Evolutionary conservation across 2,329 filamentous ascomycete species (phyloP).

Genomic region (Didymella sp.): DNA sequence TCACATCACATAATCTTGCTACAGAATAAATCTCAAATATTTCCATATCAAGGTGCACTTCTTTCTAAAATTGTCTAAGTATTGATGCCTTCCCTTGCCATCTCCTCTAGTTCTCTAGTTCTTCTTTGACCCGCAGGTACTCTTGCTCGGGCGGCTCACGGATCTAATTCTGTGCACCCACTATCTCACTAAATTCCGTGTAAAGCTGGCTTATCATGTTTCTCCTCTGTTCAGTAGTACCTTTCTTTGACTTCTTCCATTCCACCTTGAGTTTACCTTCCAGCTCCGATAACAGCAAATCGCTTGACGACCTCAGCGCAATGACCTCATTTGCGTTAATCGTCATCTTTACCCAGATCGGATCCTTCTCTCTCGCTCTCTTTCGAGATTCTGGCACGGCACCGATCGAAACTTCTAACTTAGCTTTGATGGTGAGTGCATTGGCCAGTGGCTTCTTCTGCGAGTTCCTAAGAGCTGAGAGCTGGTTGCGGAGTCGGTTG

Average conservation of each 20-base stretch:
- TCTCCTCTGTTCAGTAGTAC: neutral
- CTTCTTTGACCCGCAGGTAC: neutral
- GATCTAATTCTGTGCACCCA: neutral
- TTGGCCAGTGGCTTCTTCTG: neutral
- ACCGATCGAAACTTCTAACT: neutral
- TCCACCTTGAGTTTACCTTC: neutral
- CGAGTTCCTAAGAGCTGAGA: neutral
- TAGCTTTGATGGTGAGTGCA: neutral
- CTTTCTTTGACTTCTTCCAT: neutral
- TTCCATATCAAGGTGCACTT: no score
- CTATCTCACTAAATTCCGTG: neutral
- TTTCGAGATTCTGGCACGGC: neutral
- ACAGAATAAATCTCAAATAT: no score
- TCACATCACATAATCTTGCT: no score
- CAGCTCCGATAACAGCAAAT: neutral
- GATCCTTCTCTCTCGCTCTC: neutral
- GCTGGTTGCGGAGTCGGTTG: neutral
- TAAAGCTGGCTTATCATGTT: neutral
- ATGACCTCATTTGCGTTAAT: neutral
- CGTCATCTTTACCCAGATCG: neutral
- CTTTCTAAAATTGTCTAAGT: no score
- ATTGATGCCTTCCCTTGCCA: no score
- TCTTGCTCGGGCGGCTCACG: neutral
- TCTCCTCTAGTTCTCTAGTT: neutral
- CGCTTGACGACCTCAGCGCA: neutral